Percentiles rank a stretch among this genome's conserved stretches.
phyloP scores from a whole-genome alignment of 2,329 filamentous ascomycete species.

The Trichophaea hybrida region DNA sequence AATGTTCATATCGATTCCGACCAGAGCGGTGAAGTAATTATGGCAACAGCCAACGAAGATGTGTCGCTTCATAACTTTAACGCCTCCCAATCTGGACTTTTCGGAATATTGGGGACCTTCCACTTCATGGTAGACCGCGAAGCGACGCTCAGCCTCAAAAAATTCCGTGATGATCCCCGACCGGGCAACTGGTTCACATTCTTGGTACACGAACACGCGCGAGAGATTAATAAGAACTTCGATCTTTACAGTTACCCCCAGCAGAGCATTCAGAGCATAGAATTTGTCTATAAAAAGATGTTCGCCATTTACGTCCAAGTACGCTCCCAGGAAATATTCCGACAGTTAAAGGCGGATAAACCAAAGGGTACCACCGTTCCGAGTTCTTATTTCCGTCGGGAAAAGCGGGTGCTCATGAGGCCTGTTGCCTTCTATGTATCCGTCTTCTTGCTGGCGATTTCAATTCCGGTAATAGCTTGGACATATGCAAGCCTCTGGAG shows the following conservation, averaged over 20 bases:
- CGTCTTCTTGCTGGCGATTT: background rate
- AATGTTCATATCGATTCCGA: no score
- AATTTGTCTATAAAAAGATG: background rate
- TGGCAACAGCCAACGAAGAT: no score
- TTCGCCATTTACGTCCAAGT: background rate
- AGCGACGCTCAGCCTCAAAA: no score
- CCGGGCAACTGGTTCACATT: background rate
- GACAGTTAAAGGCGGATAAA: background rate
- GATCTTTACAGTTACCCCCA: background rate
- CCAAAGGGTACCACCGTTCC: background rate
- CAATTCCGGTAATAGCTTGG: background rate
- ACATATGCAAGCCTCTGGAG: background rate
- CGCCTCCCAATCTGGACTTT: no score
- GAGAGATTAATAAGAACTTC: background rate
- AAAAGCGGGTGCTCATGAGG: background rate
- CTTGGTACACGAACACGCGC: background rate
- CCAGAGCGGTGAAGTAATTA: no score
- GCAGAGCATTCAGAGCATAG: background rate
- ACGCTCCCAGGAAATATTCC: background rate
- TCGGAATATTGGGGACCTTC: no score
- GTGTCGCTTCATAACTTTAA: no score
- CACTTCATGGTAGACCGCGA: no score
- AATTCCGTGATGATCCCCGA: background rate
- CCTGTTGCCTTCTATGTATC: background rate
- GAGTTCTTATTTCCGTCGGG: background rate